These are phyloP conservation scores for Calvatia gigantea DNA, from an alignment of 768 basidiomycete species.

Conservation along the genomic window DNA sequence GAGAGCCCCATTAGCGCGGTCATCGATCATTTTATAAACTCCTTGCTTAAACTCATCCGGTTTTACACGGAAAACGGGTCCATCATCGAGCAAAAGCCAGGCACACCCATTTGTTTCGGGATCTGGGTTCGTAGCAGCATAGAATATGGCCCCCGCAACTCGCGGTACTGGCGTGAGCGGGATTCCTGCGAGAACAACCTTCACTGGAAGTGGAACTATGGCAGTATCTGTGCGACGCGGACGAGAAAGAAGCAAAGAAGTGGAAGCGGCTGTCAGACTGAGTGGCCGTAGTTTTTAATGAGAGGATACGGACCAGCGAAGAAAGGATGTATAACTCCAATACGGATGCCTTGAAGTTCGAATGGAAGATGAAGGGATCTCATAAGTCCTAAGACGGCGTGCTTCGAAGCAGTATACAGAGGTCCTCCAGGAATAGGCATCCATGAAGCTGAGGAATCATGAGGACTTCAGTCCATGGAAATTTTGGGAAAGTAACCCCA, in stretches of 20 bases:
- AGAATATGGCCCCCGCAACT: constrained; percentile 50
- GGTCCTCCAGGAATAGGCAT: constrained; percentile 36
- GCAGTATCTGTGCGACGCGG: constrained; percentile 40
- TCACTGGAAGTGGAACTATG: constrained; percentile 36
- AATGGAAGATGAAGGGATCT: constrained; percentile 38
- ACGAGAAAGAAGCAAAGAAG: neutral
- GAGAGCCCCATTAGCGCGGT: constrained; percentile 28
- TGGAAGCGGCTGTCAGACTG: neutral
- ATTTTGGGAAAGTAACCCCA: constrained; percentile 1
- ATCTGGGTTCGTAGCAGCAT: constrained; percentile 45
- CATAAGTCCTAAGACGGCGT: constrained; percentile 51
- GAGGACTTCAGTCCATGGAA: neutral
- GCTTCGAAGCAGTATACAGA: constrained; percentile 51
- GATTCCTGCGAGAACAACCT: constrained; percentile 45
- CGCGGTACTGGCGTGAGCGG: constrained; percentile 44
- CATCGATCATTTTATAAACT: constrained; percentile 50
- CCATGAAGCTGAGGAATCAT: constrained; percentile 44
- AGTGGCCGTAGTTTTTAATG: neutral
- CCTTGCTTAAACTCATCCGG: constrained; percentile 46
- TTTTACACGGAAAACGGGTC: constrained; percentile 43
- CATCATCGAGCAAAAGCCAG: constrained; percentile 47
- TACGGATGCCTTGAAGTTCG: constrained; percentile 34
- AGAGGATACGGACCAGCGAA: constrained; percentile 40
- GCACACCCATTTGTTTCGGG: constrained; percentile 40
- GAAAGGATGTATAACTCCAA: constrained; percentile 48